phyloP scores from a whole-genome alignment of 2,329 filamentous ascomycete species.

The Aspergillus versicolor region DNA sequence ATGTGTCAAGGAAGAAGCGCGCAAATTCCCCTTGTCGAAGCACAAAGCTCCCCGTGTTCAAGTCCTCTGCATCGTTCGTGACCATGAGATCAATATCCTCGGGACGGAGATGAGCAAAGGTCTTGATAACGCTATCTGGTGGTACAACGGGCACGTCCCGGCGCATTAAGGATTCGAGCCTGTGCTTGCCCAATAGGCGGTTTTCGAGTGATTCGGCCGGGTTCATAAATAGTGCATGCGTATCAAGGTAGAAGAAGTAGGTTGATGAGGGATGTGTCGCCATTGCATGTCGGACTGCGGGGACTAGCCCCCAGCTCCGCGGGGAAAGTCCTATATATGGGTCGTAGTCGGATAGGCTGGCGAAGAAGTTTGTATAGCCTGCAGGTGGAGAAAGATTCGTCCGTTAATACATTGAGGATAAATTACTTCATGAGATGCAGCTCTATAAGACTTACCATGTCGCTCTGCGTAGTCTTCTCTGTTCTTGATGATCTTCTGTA shows the following conservation, averaged over 20 bases:
- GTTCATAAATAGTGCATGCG: slow-evolving; percentile 87
- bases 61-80: slow-evolving; percentile 78
- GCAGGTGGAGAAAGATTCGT: background rate
- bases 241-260: slow-evolving; percentile 85
- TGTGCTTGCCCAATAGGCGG: slow-evolving; percentile 65
- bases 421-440: background rate
- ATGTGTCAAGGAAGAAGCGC: slow-evolving; percentile 87
- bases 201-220: slow-evolving; percentile 67
- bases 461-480: slow-evolving; percentile 77
- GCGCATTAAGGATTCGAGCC: slow-evolving; percentile 76
- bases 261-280: slow-evolving; percentile 72
- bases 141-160: slow-evolving; percentile 84
- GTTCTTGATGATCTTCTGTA: slow-evolving; percentile 75
- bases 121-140: slow-evolving; percentile 95
- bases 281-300: slow-evolving; percentile 86
- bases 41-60: slow-evolving; percentile 75
- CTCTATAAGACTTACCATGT: slow-evolving; percentile 64
- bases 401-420: background rate
- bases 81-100: slow-evolving; percentile 78
- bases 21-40: slow-evolving; percentile 85
- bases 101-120: slow-evolving; percentile 76
- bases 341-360: slow-evolving; percentile 71
- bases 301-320: slow-evolving; percentile 63
- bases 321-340: slow-evolving; percentile 43
- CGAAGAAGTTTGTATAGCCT: slow-evolving; percentile 88